Conservation (phyloP, 2,329 filamentous ascomycete genomes). For the Chaetomium olivaceum region DNA sequence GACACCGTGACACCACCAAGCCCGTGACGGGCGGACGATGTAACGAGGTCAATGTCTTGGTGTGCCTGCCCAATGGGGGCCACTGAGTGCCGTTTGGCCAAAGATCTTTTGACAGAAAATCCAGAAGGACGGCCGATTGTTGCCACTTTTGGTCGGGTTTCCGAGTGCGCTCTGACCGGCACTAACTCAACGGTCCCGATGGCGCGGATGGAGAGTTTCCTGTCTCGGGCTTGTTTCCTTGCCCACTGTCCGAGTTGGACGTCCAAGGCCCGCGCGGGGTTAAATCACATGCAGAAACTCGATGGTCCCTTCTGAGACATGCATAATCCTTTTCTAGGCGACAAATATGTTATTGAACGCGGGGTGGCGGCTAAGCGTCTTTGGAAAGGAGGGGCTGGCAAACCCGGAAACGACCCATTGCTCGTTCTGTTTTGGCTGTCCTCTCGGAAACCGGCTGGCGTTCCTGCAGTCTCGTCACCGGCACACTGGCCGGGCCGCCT, state of each 20-base stretch:
- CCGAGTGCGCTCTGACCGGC: neutral
- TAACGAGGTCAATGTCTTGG: neutral
- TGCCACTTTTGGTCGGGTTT: neutral
- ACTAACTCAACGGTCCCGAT: neutral
- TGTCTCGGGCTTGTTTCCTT: neutral
- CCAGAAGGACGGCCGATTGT: neutral
- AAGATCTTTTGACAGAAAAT: neutral
- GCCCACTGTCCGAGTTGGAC: neutral
- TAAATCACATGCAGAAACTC: neutral
- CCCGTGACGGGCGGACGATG: neutral
- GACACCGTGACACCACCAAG: too few species aligned
- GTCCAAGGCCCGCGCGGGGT: neutral
- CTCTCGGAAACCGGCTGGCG: neutral
- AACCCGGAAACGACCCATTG: neutral
- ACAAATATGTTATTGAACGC: neutral
- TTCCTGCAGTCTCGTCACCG: neutral
- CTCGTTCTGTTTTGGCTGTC: neutral
- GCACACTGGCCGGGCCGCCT: neutral
- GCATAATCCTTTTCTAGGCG: neutral
- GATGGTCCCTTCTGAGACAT: neutral
- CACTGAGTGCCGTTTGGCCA: neutral
- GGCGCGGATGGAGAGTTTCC: neutral
- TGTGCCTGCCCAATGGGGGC: neutral
- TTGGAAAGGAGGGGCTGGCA: neutral
- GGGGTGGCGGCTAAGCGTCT: neutral